A percentile compares a stretch with the other conserved stretches of the same genome.
Evolutionary conservation across 2,329 filamentous ascomycete genomes (phyloP).

Genomic region (Botryotinia calthae): DNA sequence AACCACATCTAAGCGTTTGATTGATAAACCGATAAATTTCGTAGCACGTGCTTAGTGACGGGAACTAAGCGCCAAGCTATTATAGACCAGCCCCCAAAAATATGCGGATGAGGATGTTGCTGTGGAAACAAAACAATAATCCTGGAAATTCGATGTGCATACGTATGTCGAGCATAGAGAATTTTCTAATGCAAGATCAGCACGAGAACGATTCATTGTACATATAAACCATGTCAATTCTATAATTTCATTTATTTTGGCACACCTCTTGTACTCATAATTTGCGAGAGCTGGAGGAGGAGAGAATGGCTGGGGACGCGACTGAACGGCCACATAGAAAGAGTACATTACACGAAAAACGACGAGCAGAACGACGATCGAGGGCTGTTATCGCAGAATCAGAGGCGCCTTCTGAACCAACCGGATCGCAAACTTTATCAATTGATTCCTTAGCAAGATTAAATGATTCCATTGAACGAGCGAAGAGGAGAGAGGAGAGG

Average conservation of each 20-base stretch:
- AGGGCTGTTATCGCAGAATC: constrained; percentile 28
- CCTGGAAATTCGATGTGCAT: constrained; percentile 5
- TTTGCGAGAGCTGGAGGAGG: constrained; percentile 10
- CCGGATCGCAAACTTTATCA: constrained; percentile 35
- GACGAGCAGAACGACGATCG: constrained; percentile 23
- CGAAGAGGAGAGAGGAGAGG: constrained; percentile 27
- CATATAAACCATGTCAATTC: constrained; percentile 8
- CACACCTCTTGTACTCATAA: background rate
- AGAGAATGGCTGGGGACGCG: constrained; percentile 21
- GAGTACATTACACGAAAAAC: constrained; percentile 17
- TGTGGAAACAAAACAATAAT: constrained; percentile 6
- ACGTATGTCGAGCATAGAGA: background rate
- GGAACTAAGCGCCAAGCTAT: constrained; percentile 1
- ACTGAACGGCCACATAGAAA: constrained; percentile 14
- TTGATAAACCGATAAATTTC: background rate
- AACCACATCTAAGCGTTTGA: constrained; percentile 10
- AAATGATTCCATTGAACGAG: constrained; percentile 35
- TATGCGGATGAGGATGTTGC: constrained; percentile 14
- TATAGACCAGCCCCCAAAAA: background rate
- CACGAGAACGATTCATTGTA: constrained; percentile 7
- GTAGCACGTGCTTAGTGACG: background rate
- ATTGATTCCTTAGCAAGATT: constrained; percentile 37
- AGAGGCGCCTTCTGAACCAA: constrained; percentile 28
- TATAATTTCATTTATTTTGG: background rate
- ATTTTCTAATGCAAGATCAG: constrained; percentile 4